A percentile compares a stretch with the other conserved stretches of the same genome.
Evolutionary conservation across 208 protist species (phyloP).

Genomic region (Acanthamoeba sp.): DNA sequence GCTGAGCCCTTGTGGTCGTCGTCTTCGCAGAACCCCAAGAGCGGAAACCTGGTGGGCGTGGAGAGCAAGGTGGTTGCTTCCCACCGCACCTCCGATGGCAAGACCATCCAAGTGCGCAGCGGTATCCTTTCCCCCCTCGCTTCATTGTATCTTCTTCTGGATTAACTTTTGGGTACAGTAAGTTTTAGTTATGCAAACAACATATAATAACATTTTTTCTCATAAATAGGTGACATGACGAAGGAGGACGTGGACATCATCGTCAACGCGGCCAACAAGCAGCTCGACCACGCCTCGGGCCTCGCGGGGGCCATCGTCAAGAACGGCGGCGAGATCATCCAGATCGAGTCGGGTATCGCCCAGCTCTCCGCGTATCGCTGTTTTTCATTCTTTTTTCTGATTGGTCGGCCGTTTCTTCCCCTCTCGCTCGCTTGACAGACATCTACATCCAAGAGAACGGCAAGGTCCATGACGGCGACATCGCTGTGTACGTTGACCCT

Average conservation of each 20-base stretch:
- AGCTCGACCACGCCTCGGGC: conserved; percentile 62
- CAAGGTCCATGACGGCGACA: conserved; percentile 58
- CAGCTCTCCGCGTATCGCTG: too few relatives aligned
- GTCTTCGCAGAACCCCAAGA: conserved; percentile 51
- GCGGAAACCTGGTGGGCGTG: conserved; percentile 57
- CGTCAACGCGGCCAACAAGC: conserved; percentile 65
- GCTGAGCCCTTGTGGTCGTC: conserved; percentile 1
- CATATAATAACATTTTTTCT: background rate
- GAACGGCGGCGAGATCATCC: conserved; percentile 60
- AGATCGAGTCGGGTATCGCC: background rate
- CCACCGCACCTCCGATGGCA: conserved; percentile 34
- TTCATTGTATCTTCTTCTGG: too few relatives aligned
- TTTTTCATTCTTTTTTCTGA: background rate
- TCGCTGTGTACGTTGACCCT: conserved; percentile 23
- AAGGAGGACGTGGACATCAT: conserved; percentile 51
- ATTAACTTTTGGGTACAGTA: too few relatives aligned
- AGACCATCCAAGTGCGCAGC: conserved; percentile 32
- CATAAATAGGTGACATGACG: conserved; percentile 43
- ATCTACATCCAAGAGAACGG: conserved; percentile 61
- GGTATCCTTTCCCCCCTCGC: background rate
- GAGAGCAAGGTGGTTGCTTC: background rate
- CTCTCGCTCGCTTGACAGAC: background rate
- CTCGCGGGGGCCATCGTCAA: conserved; percentile 63
- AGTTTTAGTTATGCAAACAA: background rate
- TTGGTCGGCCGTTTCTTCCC: background rate